These are phyloP conservation scores for Penicillium sp. DNA, from an alignment of 2,329 filamentous ascomycete genomes.

Conservation along the genomic window DNA sequence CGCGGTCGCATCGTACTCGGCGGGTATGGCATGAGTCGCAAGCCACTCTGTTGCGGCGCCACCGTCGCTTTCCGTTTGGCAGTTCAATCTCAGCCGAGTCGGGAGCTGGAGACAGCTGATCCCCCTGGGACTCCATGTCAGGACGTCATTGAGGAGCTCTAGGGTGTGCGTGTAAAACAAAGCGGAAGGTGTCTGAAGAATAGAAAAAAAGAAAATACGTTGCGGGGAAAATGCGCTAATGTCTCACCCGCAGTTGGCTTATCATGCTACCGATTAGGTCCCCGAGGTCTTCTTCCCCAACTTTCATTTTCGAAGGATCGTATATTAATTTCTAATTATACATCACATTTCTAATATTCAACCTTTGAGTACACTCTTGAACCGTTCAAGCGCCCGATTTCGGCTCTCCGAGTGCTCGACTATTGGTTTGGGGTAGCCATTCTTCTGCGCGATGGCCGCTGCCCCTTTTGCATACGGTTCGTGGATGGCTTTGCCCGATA, in stretches of 20 bases:
- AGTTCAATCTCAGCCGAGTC: conserved; percentile 20
- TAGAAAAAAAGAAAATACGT: neutral
- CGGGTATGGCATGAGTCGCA: conserved; percentile 96
- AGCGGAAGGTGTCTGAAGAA: neutral
- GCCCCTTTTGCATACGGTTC: conserved; percentile 73
- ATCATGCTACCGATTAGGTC: too few species aligned
- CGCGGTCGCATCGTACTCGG: conserved; percentile 89
- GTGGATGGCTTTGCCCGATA: conserved; percentile 70
- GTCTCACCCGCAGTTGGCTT: conserved; percentile 9
- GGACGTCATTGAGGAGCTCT: conserved; percentile 25
- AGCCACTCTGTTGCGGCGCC: conserved; percentile 52
- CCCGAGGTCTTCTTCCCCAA: conserved; percentile 1
- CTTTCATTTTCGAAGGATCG: neutral
- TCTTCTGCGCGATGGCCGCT: conserved; percentile 58
- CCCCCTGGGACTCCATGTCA: conserved; percentile 37
- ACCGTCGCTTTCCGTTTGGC: conserved; percentile 34
- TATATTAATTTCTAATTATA: neutral
- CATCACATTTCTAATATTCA: neutral
- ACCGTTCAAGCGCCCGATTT: conserved; percentile 65
- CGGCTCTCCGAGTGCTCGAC: conserved; percentile 71
- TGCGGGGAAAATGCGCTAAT: conserved; percentile 10
- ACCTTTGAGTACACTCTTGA: conserved; percentile 57
- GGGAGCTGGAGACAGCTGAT: conserved; percentile 21
- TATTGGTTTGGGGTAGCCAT: conserved; percentile 71
- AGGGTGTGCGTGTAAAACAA: neutral